phyloP scores from a whole-genome alignment of 352 stramenopile species.

The Phytophthora europaea region DNA sequence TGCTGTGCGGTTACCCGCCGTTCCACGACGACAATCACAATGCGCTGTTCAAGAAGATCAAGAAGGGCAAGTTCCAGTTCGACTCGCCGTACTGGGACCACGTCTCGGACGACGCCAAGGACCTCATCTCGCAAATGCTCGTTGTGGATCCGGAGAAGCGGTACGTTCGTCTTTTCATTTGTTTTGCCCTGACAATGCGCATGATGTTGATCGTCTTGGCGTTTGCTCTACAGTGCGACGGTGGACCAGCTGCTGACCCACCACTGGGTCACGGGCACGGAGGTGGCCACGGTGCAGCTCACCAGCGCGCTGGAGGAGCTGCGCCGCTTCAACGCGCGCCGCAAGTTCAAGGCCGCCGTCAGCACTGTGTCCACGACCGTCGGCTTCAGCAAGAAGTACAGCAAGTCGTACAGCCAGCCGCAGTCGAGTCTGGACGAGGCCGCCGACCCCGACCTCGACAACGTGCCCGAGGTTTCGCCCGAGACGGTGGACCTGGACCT shows the following conservation, averaged over 20 bases:
- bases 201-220: conserved; percentile 5
- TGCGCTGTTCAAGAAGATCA: conserved; percentile 96
- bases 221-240: conserved; percentile 59
- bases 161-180: conserved; percentile 35
- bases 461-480: conserved; percentile 25
- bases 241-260: conserved; percentile 90
- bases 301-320: conserved; percentile 94
- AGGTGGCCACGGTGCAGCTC: conserved; percentile 91
- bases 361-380: conserved; percentile 86
- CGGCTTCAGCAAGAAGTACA: conserved; percentile 81
- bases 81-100: conserved; percentile 97
- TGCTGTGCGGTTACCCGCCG: conserved; percentile 88
- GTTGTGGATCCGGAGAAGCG: conserved; percentile 91
- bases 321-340: conserved; percentile 94
- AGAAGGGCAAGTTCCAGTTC: conserved; percentile 95
- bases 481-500: conserved; percentile 42
- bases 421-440: conserved; percentile 37
- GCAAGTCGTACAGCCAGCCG: conserved; percentile 60
- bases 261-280: conserved; percentile 90
- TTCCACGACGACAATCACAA: conserved; percentile 96
- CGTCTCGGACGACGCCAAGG: conserved; percentile 94
- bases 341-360: conserved; percentile 96
- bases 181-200: not conserved
- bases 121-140: conserved; percentile 95
- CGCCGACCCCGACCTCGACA: conserved; percentile 19